Percentiles rank a stretch among this genome's conserved stretches.
phyloP scores from a whole-genome alignment of 192 early-diverging fungal species.

The Podila verticillata region DNA sequence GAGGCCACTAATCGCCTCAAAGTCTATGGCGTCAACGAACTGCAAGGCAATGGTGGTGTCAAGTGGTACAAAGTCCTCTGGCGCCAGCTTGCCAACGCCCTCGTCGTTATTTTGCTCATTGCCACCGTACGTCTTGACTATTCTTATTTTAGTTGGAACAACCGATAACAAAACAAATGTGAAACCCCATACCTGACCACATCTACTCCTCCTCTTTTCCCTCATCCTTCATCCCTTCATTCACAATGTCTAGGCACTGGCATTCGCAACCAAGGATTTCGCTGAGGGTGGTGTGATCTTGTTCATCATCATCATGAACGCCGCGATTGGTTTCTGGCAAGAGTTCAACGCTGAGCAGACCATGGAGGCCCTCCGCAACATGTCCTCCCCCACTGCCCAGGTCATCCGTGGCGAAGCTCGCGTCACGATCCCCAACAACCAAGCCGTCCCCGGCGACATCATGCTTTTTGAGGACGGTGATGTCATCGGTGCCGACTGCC shows the following conservation, averaged over 20 bases:
- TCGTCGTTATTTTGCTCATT: slow-evolving; percentile 70
- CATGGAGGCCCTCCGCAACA: slow-evolving; percentile 88
- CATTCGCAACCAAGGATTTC: slow-evolving; percentile 72
- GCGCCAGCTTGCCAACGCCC: slow-evolving; percentile 69
- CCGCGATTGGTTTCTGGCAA: slow-evolving; percentile 88
- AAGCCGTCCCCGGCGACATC: slow-evolving; percentile 89
- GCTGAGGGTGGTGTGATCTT: slow-evolving; percentile 79
- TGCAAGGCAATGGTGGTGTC: slow-evolving; percentile 72
- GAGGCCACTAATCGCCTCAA: slow-evolving; percentile 74
- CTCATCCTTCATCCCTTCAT: slow-evolving; percentile 11
- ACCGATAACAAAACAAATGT: too few species aligned
- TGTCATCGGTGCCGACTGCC: slow-evolving; percentile 90
- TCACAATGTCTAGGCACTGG: slow-evolving; percentile 52
- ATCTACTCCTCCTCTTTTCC: background rate
- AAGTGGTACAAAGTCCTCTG: slow-evolving; percentile 65
- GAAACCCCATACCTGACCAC: too few species aligned
- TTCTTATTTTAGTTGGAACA: background rate
- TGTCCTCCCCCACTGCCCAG: slow-evolving; percentile 84
- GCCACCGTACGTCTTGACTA: slow-evolving; percentile 53
- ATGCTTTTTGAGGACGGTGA: slow-evolving; percentile 93
- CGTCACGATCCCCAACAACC: slow-evolving; percentile 74
- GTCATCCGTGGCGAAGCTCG: slow-evolving; percentile 86
- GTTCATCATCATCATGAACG: slow-evolving; percentile 83
- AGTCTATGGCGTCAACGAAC: slow-evolving; percentile 64
- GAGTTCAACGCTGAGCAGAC: slow-evolving; percentile 94